phyloP scores from a whole-genome alignment of 2,329 filamentous ascomycete species.

The Penicillium sp. region DNA sequence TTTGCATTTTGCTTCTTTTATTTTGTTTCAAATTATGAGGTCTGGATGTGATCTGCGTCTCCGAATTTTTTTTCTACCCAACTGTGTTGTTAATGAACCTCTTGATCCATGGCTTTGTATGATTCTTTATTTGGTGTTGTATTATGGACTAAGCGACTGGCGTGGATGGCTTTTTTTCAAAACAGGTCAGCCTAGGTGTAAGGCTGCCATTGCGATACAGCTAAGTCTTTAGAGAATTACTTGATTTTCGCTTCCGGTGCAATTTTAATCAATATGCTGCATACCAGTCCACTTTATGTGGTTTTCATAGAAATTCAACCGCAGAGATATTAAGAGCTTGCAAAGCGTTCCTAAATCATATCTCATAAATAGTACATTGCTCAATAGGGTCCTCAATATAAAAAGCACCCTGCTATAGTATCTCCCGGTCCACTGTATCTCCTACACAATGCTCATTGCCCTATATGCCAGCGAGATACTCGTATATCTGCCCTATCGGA shows the following conservation, averaged over 20 bases:
- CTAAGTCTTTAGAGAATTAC: constrained; percentile 4
- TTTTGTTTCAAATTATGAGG: neutral
- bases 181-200: constrained; percentile 18
- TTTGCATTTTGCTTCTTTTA: neutral
- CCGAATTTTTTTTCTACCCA: constrained; percentile 4
- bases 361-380: constrained; percentile 5
- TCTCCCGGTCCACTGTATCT: neutral
- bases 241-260: constrained; percentile 9
- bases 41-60: neutral
- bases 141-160: constrained; percentile 24
- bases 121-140: constrained; percentile 16
- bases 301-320: neutral
- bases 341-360: neutral
- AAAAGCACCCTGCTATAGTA: neutral
- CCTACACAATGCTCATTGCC: constrained; percentile 3
- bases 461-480: neutral
- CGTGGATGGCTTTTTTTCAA: constrained; percentile 23
- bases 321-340: neutral
- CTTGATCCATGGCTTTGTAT: constrained; percentile 16
- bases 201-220: constrained; percentile 13
- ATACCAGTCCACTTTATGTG: neutral
- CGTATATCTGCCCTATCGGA: neutral
- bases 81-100: constrained; percentile 22
- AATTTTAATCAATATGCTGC: constrained; percentile 5
- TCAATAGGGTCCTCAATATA: neutral